These are phyloP conservation scores for Saccharomycopsis babjevae DNA, from an alignment of 805 yeast genomes.

Conservation along the genomic window DNA sequence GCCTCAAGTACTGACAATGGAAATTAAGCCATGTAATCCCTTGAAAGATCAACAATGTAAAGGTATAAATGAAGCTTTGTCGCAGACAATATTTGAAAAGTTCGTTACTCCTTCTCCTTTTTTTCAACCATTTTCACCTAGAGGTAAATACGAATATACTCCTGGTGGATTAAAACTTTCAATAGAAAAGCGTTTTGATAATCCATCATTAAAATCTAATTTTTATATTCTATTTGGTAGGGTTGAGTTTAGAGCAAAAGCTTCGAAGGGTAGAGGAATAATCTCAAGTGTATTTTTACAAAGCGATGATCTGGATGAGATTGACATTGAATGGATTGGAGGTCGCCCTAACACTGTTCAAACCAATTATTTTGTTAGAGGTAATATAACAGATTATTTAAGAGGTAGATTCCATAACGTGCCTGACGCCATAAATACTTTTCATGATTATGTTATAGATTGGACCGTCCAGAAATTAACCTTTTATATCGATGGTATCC, in stretches of 20 bases:
- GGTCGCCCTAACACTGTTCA: constrained; percentile 45
- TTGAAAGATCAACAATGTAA: constrained; percentile 6
- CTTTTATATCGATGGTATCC: constrained; percentile 51
- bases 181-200: constrained; percentile 41
- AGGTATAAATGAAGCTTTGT: constrained; percentile 10
- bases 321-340: constrained; percentile 65
- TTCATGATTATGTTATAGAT: constrained; percentile 55
- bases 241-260: constrained; percentile 47
- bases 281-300: constrained; percentile 57
- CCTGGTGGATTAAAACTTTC: constrained; percentile 42
- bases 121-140: constrained; percentile 8
- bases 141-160: constrained; percentile 25
- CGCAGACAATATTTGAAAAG: constrained; percentile 8
- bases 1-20: background rate
- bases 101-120: constrained; percentile 6
- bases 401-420: constrained; percentile 48
- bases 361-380: constrained; percentile 50
- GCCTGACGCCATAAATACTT: constrained; percentile 33
- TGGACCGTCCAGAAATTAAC: constrained; percentile 46
- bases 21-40: constrained; percentile 17
- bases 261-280: constrained; percentile 55
- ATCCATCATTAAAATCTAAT: constrained; percentile 52
- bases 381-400: constrained; percentile 49
- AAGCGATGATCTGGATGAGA: constrained; percentile 59
- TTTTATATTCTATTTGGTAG: constrained; percentile 67